Evolutionary conservation across 2,329 filamentous ascomycete species (phyloP), one percentile per base, ranked within the genome.

Genomic region (Ascosphaera aggregata): DNA sequence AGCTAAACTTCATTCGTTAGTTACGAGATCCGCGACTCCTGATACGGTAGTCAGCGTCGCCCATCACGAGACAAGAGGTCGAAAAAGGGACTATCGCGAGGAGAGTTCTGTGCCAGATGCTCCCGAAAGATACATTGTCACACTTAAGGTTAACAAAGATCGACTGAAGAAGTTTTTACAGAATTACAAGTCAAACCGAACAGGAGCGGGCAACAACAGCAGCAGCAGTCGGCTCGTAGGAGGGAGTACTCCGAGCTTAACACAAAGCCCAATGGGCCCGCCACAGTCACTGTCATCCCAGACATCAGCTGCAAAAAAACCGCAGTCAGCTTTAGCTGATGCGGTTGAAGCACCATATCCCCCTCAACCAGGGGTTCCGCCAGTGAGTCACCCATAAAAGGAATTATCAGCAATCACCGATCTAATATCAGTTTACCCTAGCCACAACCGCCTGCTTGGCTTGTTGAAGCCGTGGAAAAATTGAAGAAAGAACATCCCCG

Each of bases 381-480:
- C 56, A 40, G 60, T 63, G 54, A 58, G 60, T 60, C 9, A 27
- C 17, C 7, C 37, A 15, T 31, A 7, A n/a, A n/a, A n/a, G n/a
- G n/a, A n/a, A 20, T 37, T 16, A 9, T 20, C 34, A 18, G 37
- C 44, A 36, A 39, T 43, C 35, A 27, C 42, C 44, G 18, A 18
- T 13, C 17, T 38, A 43, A 51, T 46, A 41, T 48, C 41, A 9
- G n/a, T 34, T 40, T 34, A 45, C 39, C 32, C 37, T 37, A 92
- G 82, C 81, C 84, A 42, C 73, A 80, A 5, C 75, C 84, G 15
- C 85, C 86, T n/a, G 64, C 71, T 41, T 95, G 89, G 89, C 77
- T 98, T 41, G 63, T 67, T 41, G 60, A 67, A 30, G 77, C 80
- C 39, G 70, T 95, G n/a, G 63, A 69, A 42, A 66, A 73, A 18